These are phyloP conservation scores for Draba incana DNA, from an alignment of 345 rosid species.

Conservation along the genomic window DNA sequence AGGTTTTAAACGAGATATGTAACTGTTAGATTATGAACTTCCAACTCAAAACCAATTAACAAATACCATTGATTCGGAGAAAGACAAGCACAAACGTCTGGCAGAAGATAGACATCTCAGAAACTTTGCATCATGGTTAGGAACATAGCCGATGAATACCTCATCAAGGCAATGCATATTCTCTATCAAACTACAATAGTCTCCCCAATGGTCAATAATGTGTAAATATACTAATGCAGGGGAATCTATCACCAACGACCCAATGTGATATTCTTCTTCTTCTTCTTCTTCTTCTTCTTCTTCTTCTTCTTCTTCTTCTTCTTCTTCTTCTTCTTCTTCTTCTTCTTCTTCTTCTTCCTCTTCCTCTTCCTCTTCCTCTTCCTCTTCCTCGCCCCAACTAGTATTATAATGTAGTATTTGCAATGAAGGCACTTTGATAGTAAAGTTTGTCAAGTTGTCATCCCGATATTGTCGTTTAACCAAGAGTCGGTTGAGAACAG, in stretches of 20 bases:
- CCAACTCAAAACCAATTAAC: no score
- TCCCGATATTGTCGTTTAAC: background rate
- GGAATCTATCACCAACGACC: conserved; percentile 1
- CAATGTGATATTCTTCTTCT: background rate
- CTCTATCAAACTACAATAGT: background rate
- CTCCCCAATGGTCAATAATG: background rate
- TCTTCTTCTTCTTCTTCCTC: background rate
- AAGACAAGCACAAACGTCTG: background rate
- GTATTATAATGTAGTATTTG: background rate
- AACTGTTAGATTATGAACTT: no score
- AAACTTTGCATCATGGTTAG: background rate
- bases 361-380: background rate
- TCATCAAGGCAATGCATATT: conserved; percentile 1
- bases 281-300: no score
- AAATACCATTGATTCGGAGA: background rate
- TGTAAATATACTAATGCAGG: background rate
- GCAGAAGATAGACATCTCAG: background rate
- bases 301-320: background rate
- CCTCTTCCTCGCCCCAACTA: background rate
- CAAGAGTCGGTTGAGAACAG: background rate
- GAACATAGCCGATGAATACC: background rate
- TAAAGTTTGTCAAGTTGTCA: background rate
- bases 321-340: background rate
- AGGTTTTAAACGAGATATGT: no score
- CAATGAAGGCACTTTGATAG: background rate